Base-by-base conservation (phyloP, 345 rosid genomes). In the Ceriops zippeliana region DNA sequence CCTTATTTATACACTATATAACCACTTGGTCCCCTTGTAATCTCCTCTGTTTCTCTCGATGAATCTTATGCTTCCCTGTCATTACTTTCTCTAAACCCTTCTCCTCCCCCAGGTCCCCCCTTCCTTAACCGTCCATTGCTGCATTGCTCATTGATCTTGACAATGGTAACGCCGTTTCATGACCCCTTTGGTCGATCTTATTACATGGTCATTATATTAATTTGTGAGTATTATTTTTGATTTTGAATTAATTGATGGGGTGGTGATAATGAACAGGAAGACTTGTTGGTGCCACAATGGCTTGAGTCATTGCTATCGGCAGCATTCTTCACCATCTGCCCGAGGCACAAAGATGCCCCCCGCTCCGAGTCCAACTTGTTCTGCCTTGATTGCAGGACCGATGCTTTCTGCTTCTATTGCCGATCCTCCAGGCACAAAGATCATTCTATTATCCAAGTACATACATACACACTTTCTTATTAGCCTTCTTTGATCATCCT, bases 321-420 rank as follows among this genome's bases (percentile, higher is more conserved):
- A 6, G 16, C 66, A 52, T 80, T 80, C 69, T 80, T 80, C 81
- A 64, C 52, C 62, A 65, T 74, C 28, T 80, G 81, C 21, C 58
- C 71, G 15, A n/a, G 53, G 27, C 84, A 80, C 57, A 37, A 37
- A 37, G 83, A 80, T 15, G 62, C 71, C 0, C 70, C 81, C 0
- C 52, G 79, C 11, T 74, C 57, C 28, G 84, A 81, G 28, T 81
- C 79, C 68, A 81, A 77, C 32, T 71, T 77, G 84, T 81, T 60
- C 66, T 77, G 84, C 32, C 69, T 81, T 6, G 81, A 81, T 42
- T 81, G 84, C 62, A 62, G 52, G 70, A 57, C 32, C 15, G 79
- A 66, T 28, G 81, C 81, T 42, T 80, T 80, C 69, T 80, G 84
- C 76, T 74, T 80, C 66, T 80, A 71, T 46, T 80, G 81, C 72